These are phyloP conservation scores for Hansenula sp. DNA, from an alignment of 1,139 yeast genomes.

Conservation along the genomic window DNA sequence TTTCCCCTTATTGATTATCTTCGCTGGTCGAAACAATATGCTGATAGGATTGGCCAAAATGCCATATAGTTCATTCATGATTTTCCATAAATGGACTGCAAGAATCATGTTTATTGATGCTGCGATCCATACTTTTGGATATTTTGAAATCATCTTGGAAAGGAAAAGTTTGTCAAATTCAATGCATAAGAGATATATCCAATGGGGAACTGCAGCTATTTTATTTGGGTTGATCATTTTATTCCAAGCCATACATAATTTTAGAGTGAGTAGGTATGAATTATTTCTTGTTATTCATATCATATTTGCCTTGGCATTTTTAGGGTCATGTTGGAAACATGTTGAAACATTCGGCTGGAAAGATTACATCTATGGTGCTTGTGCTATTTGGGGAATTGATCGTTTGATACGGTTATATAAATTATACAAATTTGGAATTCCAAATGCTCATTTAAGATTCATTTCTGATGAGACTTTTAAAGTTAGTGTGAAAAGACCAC, in stretches of 20 bases:
- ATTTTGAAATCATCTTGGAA: constrained; percentile 33
- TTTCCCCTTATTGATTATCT: constrained; percentile 49
- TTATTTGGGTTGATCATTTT: constrained; percentile 36
- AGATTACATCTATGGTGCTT: constrained; percentile 19
- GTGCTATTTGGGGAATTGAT: constrained; percentile 31
- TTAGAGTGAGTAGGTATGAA: constrained; percentile 59
- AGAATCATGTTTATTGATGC: constrained; percentile 38
- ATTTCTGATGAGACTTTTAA: constrained; percentile 44
- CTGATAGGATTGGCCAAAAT: constrained; percentile 61
- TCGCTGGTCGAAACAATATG: constrained; percentile 67
- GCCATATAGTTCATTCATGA: constrained; percentile 55
- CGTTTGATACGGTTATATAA: constrained; percentile 26
- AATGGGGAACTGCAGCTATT: constrained; percentile 51
- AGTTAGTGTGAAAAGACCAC: constrained; percentile 29
- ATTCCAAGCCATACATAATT: constrained; percentile 38
- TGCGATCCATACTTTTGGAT: constrained; percentile 36
- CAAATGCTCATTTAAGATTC: constrained; percentile 39
- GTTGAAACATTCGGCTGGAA: constrained; percentile 34
- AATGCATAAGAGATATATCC: constrained; percentile 16
- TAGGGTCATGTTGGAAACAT: constrained; percentile 60
- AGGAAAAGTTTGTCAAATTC: constrained; percentile 8
- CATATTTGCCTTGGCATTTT: constrained; percentile 45
- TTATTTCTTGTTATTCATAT: constrained; percentile 56
- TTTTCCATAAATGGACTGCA: constrained; percentile 66
- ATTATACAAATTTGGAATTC: constrained; percentile 29